Base-by-base conservation (phyloP, 2,329 filamentous ascomycete genomes). In the Fusarium continuum region DNA sequence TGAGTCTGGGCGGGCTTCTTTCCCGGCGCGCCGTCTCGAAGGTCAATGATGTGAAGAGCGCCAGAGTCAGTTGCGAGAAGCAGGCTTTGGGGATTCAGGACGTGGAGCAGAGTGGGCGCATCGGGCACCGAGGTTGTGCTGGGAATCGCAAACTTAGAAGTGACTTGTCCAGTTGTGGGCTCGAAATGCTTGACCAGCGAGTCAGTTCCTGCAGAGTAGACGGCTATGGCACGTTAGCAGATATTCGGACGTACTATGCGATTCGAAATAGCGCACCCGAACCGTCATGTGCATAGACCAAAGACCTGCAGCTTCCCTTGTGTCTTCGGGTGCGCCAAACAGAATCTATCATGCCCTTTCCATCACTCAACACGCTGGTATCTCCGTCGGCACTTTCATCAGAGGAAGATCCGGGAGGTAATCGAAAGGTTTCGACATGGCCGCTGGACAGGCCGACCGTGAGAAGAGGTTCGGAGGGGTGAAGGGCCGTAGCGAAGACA, bases 1-100 rank as follows among this genome's bases (percentile, higher is more conserved):
- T 94, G 89, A 9, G 92, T 93, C 72, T 93, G 91, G 19, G 89
- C 85, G 2, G 92, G 92, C 63, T 85, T 89, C 10, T 85, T 78
- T 29, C 78, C 78, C 0, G 90, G 82, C 0, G 81, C 77, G 39
- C 76, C 82, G 56, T 87, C 84, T 58, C 92, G 89, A 6, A 97
- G 79, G 75, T 98, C 95, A 77, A 92, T 91, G 61, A 97, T 86
- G 77, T 98, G 92, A 9, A 99, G 80, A 20, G 91, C 90, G 49
- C 92, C 92, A 3, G 92, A 95, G 79, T 99, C 95, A 66, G 93
- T 96, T 19, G 90, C 92, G 23, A 98, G 86, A 41, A 99, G 87
- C 40, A 99, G 84, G 13, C 89, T 93, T 76, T 97, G 92, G 0
- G 93, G 92, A 8, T 92, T 95, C 22, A 98, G 87, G 6, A 88